Conservation (phyloP, 768 basidiomycete genomes). For the Lactifluus hygrophoroides region DNA sequence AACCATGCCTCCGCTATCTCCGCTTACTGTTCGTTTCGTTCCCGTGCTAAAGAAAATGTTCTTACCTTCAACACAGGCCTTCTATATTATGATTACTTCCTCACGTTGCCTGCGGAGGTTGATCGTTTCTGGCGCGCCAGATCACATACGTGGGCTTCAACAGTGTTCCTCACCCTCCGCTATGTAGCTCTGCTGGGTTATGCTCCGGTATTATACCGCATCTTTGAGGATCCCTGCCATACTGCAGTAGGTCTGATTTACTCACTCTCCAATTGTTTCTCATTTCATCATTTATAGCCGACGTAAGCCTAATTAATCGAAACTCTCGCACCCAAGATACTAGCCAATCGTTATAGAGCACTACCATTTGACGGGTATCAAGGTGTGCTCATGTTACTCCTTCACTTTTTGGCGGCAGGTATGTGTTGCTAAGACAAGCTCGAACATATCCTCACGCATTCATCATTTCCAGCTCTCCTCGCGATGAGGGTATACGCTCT, state of each 20-base stretch:
- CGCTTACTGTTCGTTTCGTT: not conserved
- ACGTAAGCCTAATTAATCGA: not conserved
- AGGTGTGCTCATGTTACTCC: not conserved
- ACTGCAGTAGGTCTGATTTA: not conserved
- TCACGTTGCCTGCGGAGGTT: conserved; percentile 38
- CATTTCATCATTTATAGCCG: not conserved
- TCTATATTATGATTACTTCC: conserved; percentile 37
- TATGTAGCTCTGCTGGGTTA: conserved; percentile 22
- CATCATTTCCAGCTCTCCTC: conserved; percentile 17
- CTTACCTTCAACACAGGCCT: conserved; percentile 20
- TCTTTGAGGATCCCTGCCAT: not conserved
- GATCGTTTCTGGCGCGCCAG: conserved; percentile 34
- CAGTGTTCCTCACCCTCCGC: conserved; percentile 21
- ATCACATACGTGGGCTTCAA: conserved; percentile 12
- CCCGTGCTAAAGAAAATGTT: not conserved
- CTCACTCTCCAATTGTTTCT: not conserved
- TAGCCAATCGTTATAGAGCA: not conserved
- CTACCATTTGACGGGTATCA: not conserved
- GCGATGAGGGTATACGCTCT: conserved; percentile 23
- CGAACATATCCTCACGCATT: not conserved
- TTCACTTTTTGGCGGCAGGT: not conserved
- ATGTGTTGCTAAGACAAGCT: not conserved
- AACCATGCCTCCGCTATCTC: not conserved
- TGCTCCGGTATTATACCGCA: conserved; percentile 15
- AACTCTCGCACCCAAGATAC: not conserved